Percentiles rank a stretch among this genome's conserved stretches.
Evolutionary conservation across 306 rosid species (phyloP).

Genomic region (Fragaria nilgerrensis): DNA sequence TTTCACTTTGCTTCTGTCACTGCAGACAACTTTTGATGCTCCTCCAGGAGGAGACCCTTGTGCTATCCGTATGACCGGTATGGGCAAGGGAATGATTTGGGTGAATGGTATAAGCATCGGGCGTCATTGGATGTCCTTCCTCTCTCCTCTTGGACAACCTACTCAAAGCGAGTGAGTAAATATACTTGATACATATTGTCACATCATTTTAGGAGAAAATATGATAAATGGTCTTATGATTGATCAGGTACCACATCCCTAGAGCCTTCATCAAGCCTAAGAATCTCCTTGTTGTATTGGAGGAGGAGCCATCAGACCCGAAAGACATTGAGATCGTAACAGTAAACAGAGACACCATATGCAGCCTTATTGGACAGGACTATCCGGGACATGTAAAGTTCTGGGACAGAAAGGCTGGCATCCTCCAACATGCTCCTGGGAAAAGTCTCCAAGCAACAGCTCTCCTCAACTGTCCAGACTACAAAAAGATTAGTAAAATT

Average conservation of each 20-base stretch:
- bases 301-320: constrained; percentile 51
- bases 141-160: constrained; percentile 54
- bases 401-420: constrained; percentile 42
- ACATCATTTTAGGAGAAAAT: background rate
- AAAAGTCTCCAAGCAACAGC: constrained; percentile 25
- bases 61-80: constrained; percentile 68
- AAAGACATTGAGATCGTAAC: constrained; percentile 45
- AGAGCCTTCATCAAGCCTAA: constrained; percentile 53
- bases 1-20: background rate
- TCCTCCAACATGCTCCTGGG: constrained; percentile 11
- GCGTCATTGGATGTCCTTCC: constrained; percentile 71
- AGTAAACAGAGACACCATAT: constrained; percentile 69
- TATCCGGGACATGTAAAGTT: constrained; percentile 60
- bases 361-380: constrained; percentile 43
- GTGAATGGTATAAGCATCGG: constrained; percentile 77
- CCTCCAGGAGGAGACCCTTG: constrained; percentile 75
- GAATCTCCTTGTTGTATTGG: constrained; percentile 68
- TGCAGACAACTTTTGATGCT: constrained; percentile 59
- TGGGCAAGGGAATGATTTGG: constrained; percentile 86
- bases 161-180: constrained; percentile 67
- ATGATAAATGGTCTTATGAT: background rate
- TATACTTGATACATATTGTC: background rate
- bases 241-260: constrained; percentile 76
- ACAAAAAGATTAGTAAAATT: constrained; percentile 40
- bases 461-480: constrained; percentile 37